These are phyloP conservation scores for Nepenthes mirabilis DNA, from an alignment of 148 eudicot species.

Conservation along the genomic window DNA sequence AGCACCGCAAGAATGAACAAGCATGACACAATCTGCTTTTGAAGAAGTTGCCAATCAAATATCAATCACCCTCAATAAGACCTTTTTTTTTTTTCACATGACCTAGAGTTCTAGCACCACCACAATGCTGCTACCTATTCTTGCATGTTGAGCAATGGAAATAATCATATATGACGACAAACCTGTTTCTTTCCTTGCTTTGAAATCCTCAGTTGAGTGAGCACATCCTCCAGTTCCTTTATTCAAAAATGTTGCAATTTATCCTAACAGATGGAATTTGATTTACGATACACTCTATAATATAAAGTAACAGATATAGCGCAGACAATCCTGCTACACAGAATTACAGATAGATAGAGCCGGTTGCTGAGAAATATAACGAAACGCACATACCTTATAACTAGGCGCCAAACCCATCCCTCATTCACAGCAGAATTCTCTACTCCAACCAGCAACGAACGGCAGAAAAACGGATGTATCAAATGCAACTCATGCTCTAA, in stretches of 20 bases:
- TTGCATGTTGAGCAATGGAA: constrained; percentile 3
- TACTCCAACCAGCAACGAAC: constrained; percentile 1
- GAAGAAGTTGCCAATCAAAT: too few relatives aligned
- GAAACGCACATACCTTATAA: constrained; percentile 45
- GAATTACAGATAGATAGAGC: not conserved
- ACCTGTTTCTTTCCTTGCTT: constrained; percentile 99
- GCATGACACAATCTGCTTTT: not conserved
- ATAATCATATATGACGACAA: constrained; percentile 9
- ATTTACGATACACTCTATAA: not conserved
- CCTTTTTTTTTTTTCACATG: too few relatives aligned
- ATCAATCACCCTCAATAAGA: too few relatives aligned
- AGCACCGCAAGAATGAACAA: too few relatives aligned
- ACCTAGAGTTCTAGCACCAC: too few relatives aligned
- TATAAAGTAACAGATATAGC: not conserved
- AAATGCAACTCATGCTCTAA: not conserved
- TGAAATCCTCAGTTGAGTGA: constrained; percentile 64
- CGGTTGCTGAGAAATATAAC: not conserved
- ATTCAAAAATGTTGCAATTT: constrained; percentile 72
- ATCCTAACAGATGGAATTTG: constrained; percentile 30
- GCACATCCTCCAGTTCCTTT: constrained; percentile 88
- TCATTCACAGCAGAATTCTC: too few relatives aligned
- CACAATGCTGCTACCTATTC: too few relatives aligned
- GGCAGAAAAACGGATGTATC: not conserved
- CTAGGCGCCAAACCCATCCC: constrained; percentile 60
- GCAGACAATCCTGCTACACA: constrained; percentile 1